A percentile compares a stretch with the other conserved stretches of the same genome.
Evolutionary conservation across 1,139 yeast genomes (phyloP).

Genomic region (Hansenula sp.): DNA sequence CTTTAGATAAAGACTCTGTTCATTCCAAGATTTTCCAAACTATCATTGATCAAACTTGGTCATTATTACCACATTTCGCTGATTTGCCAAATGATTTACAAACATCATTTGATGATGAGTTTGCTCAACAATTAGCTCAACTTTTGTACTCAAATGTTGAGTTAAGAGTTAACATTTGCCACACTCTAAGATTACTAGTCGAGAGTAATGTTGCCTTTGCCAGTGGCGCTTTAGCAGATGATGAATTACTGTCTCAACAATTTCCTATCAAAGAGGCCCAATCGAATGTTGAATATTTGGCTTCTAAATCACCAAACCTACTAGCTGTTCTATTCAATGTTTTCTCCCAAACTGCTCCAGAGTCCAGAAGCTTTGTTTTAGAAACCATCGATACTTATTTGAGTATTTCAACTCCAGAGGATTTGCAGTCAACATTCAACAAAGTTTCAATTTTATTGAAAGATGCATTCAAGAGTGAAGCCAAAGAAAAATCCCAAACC

Average conservation of each 20-base stretch:
- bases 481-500: slow-evolving; percentile 21
- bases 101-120: slow-evolving; percentile 61
- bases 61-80: slow-evolving; percentile 83
- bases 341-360: slow-evolving; percentile 81
- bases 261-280: slow-evolving; percentile 57
- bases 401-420: slow-evolving; percentile 63
- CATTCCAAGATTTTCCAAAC: slow-evolving; percentile 77
- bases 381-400: slow-evolving; percentile 84
- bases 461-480: slow-evolving; percentile 68
- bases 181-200: slow-evolving; percentile 72
- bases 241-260: slow-evolving; percentile 54
- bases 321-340: slow-evolving; percentile 88
- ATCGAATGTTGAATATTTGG: slow-evolving; percentile 56
- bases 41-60: slow-evolving; percentile 88
- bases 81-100: slow-evolving; percentile 78
- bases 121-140: slow-evolving; percentile 76
- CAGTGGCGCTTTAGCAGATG: slow-evolving; percentile 54
- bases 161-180: slow-evolving; percentile 75
- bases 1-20: slow-evolving; percentile 47
- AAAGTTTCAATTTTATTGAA: slow-evolving; percentile 80
- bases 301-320: slow-evolving; percentile 66
- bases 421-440: slow-evolving; percentile 72
- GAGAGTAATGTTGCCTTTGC: slow-evolving; percentile 69
- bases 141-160: slow-evolving; percentile 71
- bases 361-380: slow-evolving; percentile 76